These are phyloP conservation scores for Fusarium irregulare DNA, from an alignment of 2,329 filamentous ascomycete species.

Conservation along the genomic window DNA sequence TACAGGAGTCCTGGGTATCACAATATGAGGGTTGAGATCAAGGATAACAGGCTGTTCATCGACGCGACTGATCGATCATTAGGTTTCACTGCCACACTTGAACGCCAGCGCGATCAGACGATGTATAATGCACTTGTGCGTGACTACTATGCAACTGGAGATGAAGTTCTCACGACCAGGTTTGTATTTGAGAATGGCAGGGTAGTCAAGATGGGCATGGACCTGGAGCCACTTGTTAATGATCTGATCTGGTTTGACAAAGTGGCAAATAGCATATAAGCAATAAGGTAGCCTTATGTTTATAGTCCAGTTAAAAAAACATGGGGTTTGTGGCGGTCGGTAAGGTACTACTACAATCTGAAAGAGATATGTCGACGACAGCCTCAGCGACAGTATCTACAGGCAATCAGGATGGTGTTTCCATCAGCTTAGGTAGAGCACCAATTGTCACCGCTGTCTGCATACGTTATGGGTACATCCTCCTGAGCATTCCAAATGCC, in stretches of 20 bases:
- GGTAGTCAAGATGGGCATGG: slow-evolving; percentile 31
- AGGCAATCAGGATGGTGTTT: slow-evolving; percentile 54
- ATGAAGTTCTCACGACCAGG: slow-evolving; percentile 22
- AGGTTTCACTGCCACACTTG: slow-evolving; percentile 42
- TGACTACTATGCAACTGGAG: slow-evolving; percentile 27
- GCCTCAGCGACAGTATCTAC: slow-evolving; percentile 52
- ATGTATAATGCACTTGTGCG: slow-evolving; percentile 33
- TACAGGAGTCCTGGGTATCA: slow-evolving; percentile 47
- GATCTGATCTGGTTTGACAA: slow-evolving; percentile 41
- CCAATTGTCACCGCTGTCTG: slow-evolving; percentile 58
- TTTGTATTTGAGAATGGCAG: slow-evolving; percentile 34
- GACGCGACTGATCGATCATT: slow-evolving; percentile 46
- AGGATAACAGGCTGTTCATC: slow-evolving; percentile 35
- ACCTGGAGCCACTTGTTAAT: slow-evolving; percentile 28
- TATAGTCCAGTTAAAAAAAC: slow-evolving; percentile 60
- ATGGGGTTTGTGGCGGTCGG: slow-evolving; percentile 63
- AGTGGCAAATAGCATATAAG: background rate
- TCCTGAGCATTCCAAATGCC: slow-evolving; percentile 63
- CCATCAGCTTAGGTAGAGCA: slow-evolving; percentile 58
- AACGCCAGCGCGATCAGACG: slow-evolving; percentile 33
- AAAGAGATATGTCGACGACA: slow-evolving; percentile 49
- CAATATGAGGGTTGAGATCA: slow-evolving; percentile 36
- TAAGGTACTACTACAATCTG: slow-evolving; percentile 6
- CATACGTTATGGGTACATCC: slow-evolving; percentile 61
- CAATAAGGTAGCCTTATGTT: background rate